Evolutionary conservation across 1,284 basidiomycete species (phyloP).

Genomic region (Ganoderma meredithae): DNA sequence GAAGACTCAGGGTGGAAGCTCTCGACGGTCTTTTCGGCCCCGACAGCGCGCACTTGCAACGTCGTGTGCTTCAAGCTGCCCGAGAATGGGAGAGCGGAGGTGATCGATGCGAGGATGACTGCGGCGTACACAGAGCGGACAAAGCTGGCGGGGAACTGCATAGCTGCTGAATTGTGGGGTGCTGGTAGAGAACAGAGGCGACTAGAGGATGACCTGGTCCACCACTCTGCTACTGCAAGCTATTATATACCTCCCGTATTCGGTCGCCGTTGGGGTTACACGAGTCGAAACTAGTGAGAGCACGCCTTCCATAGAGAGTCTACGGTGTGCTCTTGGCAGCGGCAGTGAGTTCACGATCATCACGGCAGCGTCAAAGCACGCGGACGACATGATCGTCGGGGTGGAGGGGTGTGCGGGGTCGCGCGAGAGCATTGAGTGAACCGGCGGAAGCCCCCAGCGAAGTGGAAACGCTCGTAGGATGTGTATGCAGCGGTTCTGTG

Average conservation of each 20-base stretch:
- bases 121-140: conserved; percentile 38
- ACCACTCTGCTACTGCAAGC: not conserved
- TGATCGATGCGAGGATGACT: conserved; percentile 36
- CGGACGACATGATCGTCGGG: not conserved
- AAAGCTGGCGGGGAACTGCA: conserved; percentile 27
- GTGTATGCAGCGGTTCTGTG: not conserved
- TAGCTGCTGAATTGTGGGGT: not conserved
- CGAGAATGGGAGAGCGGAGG: conserved; percentile 44
- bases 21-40: conserved; percentile 45
- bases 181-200: not conserved
- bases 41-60: conserved; percentile 46
- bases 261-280: not conserved
- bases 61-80: conserved; percentile 49
- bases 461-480: not conserved
- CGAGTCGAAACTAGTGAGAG: not conserved
- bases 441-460: not conserved
- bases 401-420: no score
- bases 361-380: not conserved
- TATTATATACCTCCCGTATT: not conserved
- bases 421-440: not conserved
- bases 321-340: not conserved
- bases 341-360: not conserved
- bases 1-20: conserved; percentile 53
- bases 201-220: not conserved
- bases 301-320: not conserved